Base-by-base conservation (phyloP, 768 basidiomycete genomes). In the Suillus lakei region DNA sequence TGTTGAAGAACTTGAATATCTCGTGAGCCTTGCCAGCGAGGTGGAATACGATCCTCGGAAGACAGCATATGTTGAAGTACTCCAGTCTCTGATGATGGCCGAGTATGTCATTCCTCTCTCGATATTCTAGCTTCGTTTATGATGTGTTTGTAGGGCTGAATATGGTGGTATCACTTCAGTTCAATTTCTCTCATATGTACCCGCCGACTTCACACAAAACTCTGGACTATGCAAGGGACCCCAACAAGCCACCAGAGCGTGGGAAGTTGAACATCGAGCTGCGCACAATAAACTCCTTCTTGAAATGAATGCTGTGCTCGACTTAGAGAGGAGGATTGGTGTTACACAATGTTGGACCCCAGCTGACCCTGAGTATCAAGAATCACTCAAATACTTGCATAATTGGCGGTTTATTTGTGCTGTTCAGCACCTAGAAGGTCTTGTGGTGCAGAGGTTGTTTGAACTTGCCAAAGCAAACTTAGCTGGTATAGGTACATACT, bases 391-490 rank as follows among this genome's bases (percentile, higher is more conserved):
- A 21, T 63, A 63, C 23, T n/a, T 28, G 21, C 18, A 63, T 12
- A 36, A 56, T 16, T 6, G 12, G n/a, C 64, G 68, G 18, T 82
- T 80, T 58, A 72, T 69, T 9, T 62, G 54, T 13, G 77, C 78
- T 0, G 69, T 83, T 1, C 71, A 79, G 16, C 66, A 71, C 15
- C 66, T 83, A 0, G 75, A 81, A 59, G 50, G 68, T n/a, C 76
- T 82, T 18, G 76, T 78, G 5, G 67, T 80, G 0, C 76, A 76
- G 64, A 71, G 73, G 1, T 66, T 82, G 2, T 80, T 82, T 66
- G 79, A 82, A 66, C 71, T 82, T 5, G 76, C 78, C 32, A 78
- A 78, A 64, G 62, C 80, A 36, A 80, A 81, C 66, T 66, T 81
- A 12, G 70, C 75, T 16, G 63, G 69, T 3, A 80, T 74, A 26